Conservation (phyloP, 106 monocot genomes). For the Dendrobium chrysotoxum region DNA sequence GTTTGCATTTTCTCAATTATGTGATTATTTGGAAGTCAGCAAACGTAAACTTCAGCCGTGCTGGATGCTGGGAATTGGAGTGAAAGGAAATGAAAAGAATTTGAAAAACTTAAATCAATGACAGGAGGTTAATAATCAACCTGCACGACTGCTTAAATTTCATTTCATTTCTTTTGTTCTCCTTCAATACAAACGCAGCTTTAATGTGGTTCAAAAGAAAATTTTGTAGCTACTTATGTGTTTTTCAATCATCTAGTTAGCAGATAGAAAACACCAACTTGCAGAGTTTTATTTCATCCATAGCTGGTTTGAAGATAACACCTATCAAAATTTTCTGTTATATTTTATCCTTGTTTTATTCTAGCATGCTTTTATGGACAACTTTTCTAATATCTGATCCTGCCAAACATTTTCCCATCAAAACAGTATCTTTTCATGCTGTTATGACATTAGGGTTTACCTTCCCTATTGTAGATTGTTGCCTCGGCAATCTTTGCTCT, state of each 20-base stretch:
- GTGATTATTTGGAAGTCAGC: not conserved
- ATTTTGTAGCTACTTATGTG: not conserved
- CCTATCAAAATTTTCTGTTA: not conserved
- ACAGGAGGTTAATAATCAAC: not conserved
- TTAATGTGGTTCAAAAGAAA: not conserved
- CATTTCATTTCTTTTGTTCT: not conserved
- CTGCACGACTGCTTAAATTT: not conserved
- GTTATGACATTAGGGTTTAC: not conserved
- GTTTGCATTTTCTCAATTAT: no score
- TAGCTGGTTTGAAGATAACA: not conserved
- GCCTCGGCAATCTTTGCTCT: not conserved
- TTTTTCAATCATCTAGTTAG: no score
- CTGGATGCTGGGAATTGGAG: not conserved
- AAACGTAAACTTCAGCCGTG: not conserved
- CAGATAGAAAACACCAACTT: not conserved
- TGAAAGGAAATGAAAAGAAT: not conserved
- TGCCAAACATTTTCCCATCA: not conserved
- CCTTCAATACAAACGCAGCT: not conserved
- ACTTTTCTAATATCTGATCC: not conserved
- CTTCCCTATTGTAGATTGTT: not conserved
- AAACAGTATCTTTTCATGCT: not conserved
- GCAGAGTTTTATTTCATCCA: no score
- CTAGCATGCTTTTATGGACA: not conserved
- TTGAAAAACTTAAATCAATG: not conserved
- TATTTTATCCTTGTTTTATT: not conserved